These are phyloP conservation scores for Stagonosporopsis vannaccii DNA, from an alignment of 2,329 filamentous ascomycete genomes.

Conservation along the genomic window DNA sequence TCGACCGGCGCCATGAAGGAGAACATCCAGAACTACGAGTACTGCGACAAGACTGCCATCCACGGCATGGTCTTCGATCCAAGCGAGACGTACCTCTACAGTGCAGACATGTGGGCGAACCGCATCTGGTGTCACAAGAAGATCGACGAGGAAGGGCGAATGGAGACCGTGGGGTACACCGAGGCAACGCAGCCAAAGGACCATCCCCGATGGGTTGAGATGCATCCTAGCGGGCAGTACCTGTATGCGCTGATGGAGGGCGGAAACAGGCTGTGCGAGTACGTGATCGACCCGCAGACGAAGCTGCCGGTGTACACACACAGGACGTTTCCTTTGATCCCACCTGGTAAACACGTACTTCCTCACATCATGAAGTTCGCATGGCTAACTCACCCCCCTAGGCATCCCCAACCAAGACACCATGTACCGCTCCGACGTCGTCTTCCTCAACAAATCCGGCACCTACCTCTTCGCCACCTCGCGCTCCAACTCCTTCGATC, in stretches of 20 bases:
- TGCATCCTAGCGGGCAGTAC: slow-evolving; percentile 78
- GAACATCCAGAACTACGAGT: slow-evolving; percentile 76
- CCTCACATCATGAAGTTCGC: too few relatives aligned
- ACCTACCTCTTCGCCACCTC: slow-evolving; percentile 84
- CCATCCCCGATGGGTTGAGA: slow-evolving; percentile 87
- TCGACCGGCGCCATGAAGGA: slow-evolving; percentile 63
- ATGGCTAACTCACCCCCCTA: slow-evolving; percentile 19
- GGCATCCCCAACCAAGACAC: slow-evolving; percentile 57
- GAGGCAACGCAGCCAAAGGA: slow-evolving; percentile 75
- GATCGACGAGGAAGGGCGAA: slow-evolving; percentile 63
- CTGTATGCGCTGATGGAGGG: slow-evolving; percentile 89
- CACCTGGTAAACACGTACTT: slow-evolving; percentile 63
- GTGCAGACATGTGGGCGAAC: slow-evolving; percentile 78
- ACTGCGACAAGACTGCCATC: slow-evolving; percentile 73
- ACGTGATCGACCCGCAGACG: slow-evolving; percentile 76
- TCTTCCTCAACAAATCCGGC: slow-evolving; percentile 71
- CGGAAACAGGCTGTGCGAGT: slow-evolving; percentile 84
- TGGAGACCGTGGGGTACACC: slow-evolving; percentile 75
- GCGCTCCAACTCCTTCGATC: slow-evolving; percentile 75
- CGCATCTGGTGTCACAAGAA: slow-evolving; percentile 87
- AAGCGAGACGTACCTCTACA: slow-evolving; percentile 77
- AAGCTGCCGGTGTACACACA: slow-evolving; percentile 81
- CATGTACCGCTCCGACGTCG: slow-evolving; percentile 88
- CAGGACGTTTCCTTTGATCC: slow-evolving; percentile 78
- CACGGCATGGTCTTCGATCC: slow-evolving; percentile 85